phyloP scores from a whole-genome alignment of 2,329 filamentous ascomycete genomes.

The Penicillium sclerotigenum region DNA sequence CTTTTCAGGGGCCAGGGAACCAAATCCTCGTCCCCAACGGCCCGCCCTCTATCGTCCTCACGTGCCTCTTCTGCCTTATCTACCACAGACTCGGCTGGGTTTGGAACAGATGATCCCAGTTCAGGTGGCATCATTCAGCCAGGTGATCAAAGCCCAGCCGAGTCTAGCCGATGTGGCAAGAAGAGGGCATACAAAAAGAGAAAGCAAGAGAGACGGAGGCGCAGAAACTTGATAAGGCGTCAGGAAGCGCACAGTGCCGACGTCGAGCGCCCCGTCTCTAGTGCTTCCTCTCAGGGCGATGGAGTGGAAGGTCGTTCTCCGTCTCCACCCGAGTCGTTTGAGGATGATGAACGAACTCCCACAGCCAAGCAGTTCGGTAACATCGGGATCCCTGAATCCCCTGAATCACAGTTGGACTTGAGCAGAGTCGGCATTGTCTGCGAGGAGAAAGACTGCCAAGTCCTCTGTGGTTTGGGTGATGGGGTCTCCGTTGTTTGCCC shows the following conservation, averaged over 20 bases:
- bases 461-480: slow-evolving; percentile 33
- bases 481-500: slow-evolving; percentile 36
- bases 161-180: not conserved
- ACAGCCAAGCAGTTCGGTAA: not conserved
- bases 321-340: not conserved
- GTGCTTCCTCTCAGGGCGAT: not conserved
- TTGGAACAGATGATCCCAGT: not conserved
- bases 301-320: not conserved
- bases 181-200: not conserved
- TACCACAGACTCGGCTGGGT: not conserved
- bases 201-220: not conserved
- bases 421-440: slow-evolving; percentile 14
- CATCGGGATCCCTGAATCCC: not conserved
- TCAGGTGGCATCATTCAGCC: not conserved
- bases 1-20: not conserved
- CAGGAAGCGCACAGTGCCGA: not conserved
- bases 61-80: not conserved
- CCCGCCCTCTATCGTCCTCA: not conserved
- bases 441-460: slow-evolving; percentile 25
- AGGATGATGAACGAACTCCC: not conserved
- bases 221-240: not conserved
- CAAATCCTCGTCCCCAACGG: not conserved
- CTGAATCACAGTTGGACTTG: not conserved
- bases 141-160: not conserved
- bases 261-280: not conserved